These are phyloP conservation scores for Globisporangium okanoganense DNA, from an alignment of 352 stramenopile genomes.

Conservation along the genomic window DNA sequence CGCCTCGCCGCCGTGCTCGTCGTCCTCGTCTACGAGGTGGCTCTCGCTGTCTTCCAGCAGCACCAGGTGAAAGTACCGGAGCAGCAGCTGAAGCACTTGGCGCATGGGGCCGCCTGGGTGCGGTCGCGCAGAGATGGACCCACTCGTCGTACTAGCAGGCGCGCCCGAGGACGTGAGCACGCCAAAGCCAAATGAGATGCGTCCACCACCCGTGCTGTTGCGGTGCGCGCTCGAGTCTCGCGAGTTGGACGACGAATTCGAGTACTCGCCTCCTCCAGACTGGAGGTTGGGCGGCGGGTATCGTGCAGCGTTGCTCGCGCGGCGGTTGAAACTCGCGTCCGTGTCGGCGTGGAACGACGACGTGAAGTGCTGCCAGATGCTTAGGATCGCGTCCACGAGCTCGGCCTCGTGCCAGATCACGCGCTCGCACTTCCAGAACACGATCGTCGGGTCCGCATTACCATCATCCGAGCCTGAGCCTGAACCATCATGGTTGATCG, in stretches of 20 bases:
- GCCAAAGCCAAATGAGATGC: slow-evolving; percentile 29
- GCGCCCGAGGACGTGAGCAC: slow-evolving; percentile 32
- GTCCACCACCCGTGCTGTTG: slow-evolving; percentile 9
- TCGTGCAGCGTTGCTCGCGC: slow-evolving; percentile 40
- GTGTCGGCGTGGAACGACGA: slow-evolving; percentile 67
- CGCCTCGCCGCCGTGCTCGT: slow-evolving; percentile 18
- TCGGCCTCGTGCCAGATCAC: slow-evolving; percentile 74
- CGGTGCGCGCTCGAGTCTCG: slow-evolving; percentile 7
- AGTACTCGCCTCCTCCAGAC: slow-evolving; percentile 7
- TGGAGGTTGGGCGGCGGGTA: slow-evolving; percentile 18
- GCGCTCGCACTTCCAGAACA: slow-evolving; percentile 79
- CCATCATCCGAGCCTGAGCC: slow-evolving; percentile 8
- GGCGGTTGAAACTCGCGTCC: slow-evolving; percentile 72
- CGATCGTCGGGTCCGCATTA: slow-evolving; percentile 19
- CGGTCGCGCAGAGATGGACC: slow-evolving; percentile 54
- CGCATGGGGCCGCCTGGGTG: slow-evolving; percentile 80
- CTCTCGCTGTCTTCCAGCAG: slow-evolving; percentile 48
- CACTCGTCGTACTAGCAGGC: slow-evolving; percentile 15
- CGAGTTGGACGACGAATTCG: slow-evolving; percentile 14
- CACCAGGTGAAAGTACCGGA: slow-evolving; percentile 72
- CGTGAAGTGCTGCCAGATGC: slow-evolving; percentile 79
- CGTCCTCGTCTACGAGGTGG: slow-evolving; percentile 11
- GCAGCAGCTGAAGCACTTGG: slow-evolving; percentile 71
- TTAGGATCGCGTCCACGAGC: slow-evolving; percentile 68
- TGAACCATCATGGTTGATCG: slow-evolving; percentile 7